Evolutionary conservation across 305 asterid species (phyloP).

Genomic region (Fraxinus sp.): DNA sequence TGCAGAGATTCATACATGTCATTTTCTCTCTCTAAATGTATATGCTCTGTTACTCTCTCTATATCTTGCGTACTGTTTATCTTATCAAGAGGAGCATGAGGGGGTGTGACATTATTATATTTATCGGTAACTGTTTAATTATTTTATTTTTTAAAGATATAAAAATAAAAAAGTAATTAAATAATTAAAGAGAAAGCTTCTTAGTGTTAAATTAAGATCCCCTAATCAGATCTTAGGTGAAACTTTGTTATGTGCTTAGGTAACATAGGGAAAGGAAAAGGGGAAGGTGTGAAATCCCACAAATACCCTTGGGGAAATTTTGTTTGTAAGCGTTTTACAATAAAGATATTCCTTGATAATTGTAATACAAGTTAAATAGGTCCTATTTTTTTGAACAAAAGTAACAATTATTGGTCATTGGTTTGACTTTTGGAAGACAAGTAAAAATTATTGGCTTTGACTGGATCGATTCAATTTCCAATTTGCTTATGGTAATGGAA

Average conservation of each 20-base stretch:
- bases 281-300: not conserved
- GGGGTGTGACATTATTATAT: conserved; percentile 22
- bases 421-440: no score
- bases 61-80: conserved; percentile 1
- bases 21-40: conserved; percentile 25
- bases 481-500: not conserved
- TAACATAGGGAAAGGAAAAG: not conserved
- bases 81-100: conserved; percentile 15
- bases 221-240: conserved; percentile 55
- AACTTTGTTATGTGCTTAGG: conserved; percentile 27
- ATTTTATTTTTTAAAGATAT: not conserved
- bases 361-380: not conserved
- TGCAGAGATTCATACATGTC: not conserved
- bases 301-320: conserved; percentile 20
- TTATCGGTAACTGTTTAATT: not conserved
- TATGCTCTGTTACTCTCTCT: conserved; percentile 29
- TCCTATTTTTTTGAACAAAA: not conserved
- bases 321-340: not conserved
- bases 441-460: not conserved
- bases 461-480: not conserved
- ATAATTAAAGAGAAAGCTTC: conserved; percentile 45
- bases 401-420: not conserved
- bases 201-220: conserved; percentile 41
- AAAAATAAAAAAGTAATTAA: not conserved
- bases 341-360: not conserved